Base-by-base conservation (phyloP, 2,329 filamentous ascomycete species). In the Colletotrichum higginsianum region DNA sequence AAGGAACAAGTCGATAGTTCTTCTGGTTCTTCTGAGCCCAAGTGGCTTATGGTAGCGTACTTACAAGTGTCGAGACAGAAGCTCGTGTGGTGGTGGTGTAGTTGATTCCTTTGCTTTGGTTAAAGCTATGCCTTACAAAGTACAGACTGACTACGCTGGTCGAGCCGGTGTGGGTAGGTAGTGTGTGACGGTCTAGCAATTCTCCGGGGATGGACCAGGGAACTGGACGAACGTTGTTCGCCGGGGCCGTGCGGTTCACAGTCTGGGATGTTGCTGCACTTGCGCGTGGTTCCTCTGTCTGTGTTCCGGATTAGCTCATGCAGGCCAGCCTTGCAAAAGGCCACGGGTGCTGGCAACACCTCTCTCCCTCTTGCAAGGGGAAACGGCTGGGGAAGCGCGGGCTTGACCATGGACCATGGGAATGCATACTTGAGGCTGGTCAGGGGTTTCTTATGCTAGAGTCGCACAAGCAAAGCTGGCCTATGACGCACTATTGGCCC, bases 261-360 rank as follows among this genome's bases (percentile, higher is more conserved):
- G 42, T 40, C 69, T 70, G 55, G 69, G 60, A 72, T 72, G 57
- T 61, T 47, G 69, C 55, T 70, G 70, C 70, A 72, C 60, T 64
- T 68, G 66, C 30, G 58, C 49, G 52, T 66, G 15, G 63, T 46
- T 42, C 11, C 18, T 44, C 46, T 63, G 16, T 65, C 60, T 72
- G 66, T 72, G 50, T 64, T 72, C 69, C 52, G 65, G 60, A 64
- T 72, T 72, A 72, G 70, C 69, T 70, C 67, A 72, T 72, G 70
- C 70, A 70, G 70, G 66, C 66, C 70, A 70, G 66, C 66, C 70
- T 72, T 71, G 66, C 49, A 65, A 61, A 47, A 16, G 58, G 30
- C 70, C 58, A 69, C 58, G 21, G 58, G 46, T 64, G 66, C 55
- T 72, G 53, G 58, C 46, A 58, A 64, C 23, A 4, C 50, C 26